phyloP scores from a whole-genome alignment of 2,329 filamentous ascomycete genomes.

The Pseudocercospora crystallina region DNA sequence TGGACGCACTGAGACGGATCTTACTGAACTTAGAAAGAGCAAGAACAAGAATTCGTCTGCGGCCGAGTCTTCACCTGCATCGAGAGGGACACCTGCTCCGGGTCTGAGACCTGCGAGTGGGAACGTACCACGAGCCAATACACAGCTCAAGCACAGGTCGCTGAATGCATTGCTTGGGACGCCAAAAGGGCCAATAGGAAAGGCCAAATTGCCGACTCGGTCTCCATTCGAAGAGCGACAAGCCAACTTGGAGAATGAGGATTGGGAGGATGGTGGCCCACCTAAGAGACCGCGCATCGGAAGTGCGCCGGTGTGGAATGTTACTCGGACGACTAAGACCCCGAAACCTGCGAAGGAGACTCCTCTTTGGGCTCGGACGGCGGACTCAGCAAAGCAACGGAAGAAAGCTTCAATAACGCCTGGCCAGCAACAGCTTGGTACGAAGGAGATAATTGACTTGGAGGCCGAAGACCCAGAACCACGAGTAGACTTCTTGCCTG shows the following conservation, averaged over 20 bases:
- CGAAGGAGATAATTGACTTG: constrained; percentile 39
- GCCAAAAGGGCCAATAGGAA: constrained; percentile 62
- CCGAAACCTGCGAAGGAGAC: constrained; percentile 9
- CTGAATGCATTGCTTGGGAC: constrained; percentile 65
- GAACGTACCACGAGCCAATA: constrained; percentile 19
- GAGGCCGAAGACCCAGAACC: constrained; percentile 21
- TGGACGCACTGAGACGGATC: constrained; percentile 72
- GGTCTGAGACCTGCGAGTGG: constrained; percentile 4
- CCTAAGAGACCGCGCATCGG: constrained; percentile 42
- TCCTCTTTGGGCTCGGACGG: constrained; percentile 29
- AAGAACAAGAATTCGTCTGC: constrained; percentile 47
- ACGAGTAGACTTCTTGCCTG: constrained; percentile 25
- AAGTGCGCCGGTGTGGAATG: constrained; percentile 17
- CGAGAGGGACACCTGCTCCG: constrained; percentile 20
- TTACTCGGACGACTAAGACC: constrained; percentile 19
- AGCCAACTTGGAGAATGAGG: constrained; percentile 32
- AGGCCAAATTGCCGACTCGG: constrained; percentile 55
- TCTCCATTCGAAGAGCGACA: constrained; percentile 66
- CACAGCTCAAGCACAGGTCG: constrained; percentile 55
- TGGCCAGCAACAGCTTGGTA: constrained; percentile 25
- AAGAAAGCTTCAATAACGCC: constrained; percentile 17
- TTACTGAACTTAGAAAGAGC: constrained; percentile 73
- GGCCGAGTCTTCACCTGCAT: constrained; percentile 6
- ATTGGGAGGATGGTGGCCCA: constrained; percentile 35
- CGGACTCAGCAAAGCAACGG: constrained; percentile 26